Base-by-base conservation (phyloP, 177 flowering plant genomes). In the Vitis hybrid region DNA sequence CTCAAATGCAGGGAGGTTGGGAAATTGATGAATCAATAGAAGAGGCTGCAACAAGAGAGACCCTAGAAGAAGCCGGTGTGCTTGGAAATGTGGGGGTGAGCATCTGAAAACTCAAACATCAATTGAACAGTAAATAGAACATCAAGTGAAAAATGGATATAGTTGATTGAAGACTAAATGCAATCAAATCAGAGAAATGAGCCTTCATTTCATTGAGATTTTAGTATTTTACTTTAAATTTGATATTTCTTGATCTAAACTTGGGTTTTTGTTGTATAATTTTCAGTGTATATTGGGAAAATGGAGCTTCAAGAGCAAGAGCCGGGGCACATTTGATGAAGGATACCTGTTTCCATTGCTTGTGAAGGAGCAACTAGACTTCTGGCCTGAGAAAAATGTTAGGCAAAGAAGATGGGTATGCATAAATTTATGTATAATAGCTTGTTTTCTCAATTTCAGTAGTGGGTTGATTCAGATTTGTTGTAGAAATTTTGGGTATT, bases 301-400 rank as follows among this genome's bases (percentile, higher is more conserved):
- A 76, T 92, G 97, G 97, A 63, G 13, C 51, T 92, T 83, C 56
- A 79, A 76, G 76, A 90, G 97, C 81, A 90, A 88, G 73, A 83
- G 92, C 64, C 71, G 75, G 12, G 78, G 79, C 22, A 70, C 73
- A 16, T 50, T 67, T 13, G 80, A 86, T 65, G 86, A 82, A 51
- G 94, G 93, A 0, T 72, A 71, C 69, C 82, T 91, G 93, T 91
- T 84, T 66, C 87, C 97, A 22, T 74, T 91, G 77, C 86, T 76
- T 48, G 97, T 91, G 0, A 74, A 74, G 6, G 74, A 88, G 77
- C 79, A 88, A 71, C 79, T 87, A 0, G 93, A 88, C 1, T 62
- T 48, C 1, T 91, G 97, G 97, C 93, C 94, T 0, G 97, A 92
- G 77, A 72, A 77, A 56, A 67, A 78, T 19, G 67, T 77, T 19